Percentiles rank a stretch among this genome's conserved stretches.
Evolutionary conservation across 441 rosid species (phyloP).

Genomic region (Geranium incanum): DNA sequence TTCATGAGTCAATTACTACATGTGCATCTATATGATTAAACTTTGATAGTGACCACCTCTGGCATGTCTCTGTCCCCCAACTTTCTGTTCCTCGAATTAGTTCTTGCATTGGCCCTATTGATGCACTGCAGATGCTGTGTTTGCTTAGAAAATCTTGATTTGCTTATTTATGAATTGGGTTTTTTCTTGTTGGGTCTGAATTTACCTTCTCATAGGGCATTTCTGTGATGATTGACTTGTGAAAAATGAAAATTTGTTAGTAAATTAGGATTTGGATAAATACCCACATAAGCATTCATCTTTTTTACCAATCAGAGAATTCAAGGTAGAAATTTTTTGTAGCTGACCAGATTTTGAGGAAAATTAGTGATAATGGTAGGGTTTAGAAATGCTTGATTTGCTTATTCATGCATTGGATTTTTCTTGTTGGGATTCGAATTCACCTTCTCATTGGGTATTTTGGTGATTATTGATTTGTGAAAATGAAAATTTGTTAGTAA

Average conservation of each 20-base stretch:
- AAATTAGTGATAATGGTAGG: not conserved
- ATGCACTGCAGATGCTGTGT: not conserved
- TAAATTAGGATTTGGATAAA: not conserved
- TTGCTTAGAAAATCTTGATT: too few relatives aligned
- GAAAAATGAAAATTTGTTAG: not conserved
- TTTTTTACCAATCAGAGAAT: not conserved
- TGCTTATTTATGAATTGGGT: not conserved
- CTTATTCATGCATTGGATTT: not conserved
- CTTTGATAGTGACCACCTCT: slow-evolving; percentile 25
- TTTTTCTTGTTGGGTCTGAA: not conserved
- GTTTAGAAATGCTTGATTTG: not conserved
- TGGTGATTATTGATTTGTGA: not conserved
- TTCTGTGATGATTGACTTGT: not conserved
- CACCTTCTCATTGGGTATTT: not conserved
- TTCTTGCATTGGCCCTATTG: not conserved
- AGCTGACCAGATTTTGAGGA: not conserved
- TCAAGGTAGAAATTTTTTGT: not conserved
- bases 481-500: not conserved
- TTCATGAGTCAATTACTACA: not conserved
- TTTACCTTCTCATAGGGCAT: not conserved
- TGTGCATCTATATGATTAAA: not conserved
- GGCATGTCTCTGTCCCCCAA: slow-evolving; percentile 22
- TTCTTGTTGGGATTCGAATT: not conserved
- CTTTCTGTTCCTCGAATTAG: not conserved
- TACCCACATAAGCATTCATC: not conserved